These are phyloP conservation scores for Silene latifolia DNA, from an alignment of 148 eudicot genomes.

Conservation along the genomic window DNA sequence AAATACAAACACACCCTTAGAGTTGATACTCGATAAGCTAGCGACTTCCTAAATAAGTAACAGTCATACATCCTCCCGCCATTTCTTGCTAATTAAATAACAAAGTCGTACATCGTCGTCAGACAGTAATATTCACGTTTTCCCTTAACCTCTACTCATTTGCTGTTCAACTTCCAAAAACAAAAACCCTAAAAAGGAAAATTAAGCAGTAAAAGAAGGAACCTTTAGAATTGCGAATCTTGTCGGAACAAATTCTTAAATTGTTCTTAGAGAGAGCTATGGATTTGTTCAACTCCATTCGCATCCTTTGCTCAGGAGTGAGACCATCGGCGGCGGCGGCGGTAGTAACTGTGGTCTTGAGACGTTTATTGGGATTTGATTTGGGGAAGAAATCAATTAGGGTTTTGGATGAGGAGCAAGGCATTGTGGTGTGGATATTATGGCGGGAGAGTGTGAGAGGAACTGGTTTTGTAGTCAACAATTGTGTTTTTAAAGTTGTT, in stretches of 20 bases:
- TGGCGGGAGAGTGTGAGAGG: slow-evolving; percentile 20
- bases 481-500: not conserved
- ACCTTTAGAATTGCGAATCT: slow-evolving; percentile 51
- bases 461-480: not conserved
- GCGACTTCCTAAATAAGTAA: too few relatives aligned
- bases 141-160: too few relatives aligned
- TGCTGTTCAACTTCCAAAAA: too few relatives aligned
- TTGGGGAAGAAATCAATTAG: slow-evolving; percentile 57
- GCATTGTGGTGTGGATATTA: slow-evolving; percentile 6
- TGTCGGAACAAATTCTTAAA: slow-evolving; percentile 47
- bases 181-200: too few relatives aligned
- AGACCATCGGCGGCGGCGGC: slow-evolving; percentile 15
- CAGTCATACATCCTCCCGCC: too few relatives aligned
- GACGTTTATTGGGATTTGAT: slow-evolving; percentile 61
- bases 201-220: not conserved
- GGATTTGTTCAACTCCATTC: slow-evolving; percentile 54
- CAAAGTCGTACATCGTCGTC: too few relatives aligned
- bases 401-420: slow-evolving; percentile 47
- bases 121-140: too few relatives aligned
- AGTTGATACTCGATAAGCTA: too few relatives aligned
- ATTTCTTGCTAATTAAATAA: too few relatives aligned
- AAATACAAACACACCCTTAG: too few relatives aligned
- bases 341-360: slow-evolving; percentile 31
- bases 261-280: slow-evolving; percentile 57
- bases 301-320: slow-evolving; percentile 47